Percentiles rank a stretch among this genome's conserved stretches.
Evolutionary conservation across 257 asterid genomes (phyloP).

Genomic region (Solanum etuberosum): DNA sequence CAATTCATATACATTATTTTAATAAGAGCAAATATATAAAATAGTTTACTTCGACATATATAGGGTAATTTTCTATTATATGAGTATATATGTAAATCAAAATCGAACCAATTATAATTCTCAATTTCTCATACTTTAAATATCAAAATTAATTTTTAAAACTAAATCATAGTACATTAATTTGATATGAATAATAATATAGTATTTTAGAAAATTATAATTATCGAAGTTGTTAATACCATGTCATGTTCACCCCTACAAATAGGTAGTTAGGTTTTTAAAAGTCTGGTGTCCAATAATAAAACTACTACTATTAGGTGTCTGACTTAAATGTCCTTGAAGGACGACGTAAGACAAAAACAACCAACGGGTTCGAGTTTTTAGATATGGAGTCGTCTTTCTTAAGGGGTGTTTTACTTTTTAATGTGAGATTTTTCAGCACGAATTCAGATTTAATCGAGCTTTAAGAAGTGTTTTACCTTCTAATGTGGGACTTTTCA

Average conservation of each 20-base stretch:
- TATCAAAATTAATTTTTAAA: background rate
- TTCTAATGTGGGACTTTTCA: fast-evolving
- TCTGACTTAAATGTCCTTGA: background rate
- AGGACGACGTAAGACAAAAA: background rate
- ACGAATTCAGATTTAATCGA: too few relatives aligned
- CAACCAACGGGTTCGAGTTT: too few relatives aligned
- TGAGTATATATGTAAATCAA: background rate
- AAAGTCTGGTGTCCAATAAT: background rate
- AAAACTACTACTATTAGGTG: background rate
- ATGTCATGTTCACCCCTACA: background rate
- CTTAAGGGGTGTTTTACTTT: too few relatives aligned
- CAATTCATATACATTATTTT: too few relatives aligned
- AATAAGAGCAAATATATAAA: background rate
- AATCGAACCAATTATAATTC: background rate
- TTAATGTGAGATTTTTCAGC: too few relatives aligned
- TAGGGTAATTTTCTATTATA: background rate
- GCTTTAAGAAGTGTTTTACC: too few relatives aligned
- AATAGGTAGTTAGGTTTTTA: background rate
- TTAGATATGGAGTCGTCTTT: too few relatives aligned
- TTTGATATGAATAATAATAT: background rate
- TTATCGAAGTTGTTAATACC: background rate
- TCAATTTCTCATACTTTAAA: background rate
- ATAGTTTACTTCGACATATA: background rate
- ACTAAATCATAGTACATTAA: background rate
- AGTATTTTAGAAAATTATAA: background rate